phyloP scores from a whole-genome alignment of 2,329 filamentous ascomycete genomes.

The Ambrosiella beaveri region DNA sequence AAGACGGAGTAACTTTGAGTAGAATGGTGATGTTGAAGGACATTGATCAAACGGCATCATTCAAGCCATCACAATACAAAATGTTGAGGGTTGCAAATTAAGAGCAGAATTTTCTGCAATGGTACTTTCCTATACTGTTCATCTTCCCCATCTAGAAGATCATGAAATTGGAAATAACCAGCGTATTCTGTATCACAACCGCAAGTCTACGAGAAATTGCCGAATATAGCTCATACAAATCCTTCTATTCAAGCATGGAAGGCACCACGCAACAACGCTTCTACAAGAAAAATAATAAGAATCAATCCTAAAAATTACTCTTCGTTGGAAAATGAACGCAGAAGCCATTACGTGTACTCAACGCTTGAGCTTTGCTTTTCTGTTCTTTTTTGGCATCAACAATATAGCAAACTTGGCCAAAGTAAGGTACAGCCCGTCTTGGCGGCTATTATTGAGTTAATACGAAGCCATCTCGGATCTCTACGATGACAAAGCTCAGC shows the following conservation, averaged over 20 bases:
- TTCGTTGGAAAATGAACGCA: not conserved
- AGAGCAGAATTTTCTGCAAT: not conserved
- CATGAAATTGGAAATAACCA: not conserved
- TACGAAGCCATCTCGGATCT: not conserved
- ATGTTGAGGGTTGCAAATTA: not conserved
- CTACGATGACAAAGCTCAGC: not conserved
- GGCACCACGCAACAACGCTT: not conserved
- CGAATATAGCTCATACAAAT: not conserved
- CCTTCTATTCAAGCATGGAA: not conserved
- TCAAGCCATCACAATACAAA: not conserved
- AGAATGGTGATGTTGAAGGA: not conserved
- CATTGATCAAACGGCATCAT: not conserved
- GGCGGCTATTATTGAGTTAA: not conserved
- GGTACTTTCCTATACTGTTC: not conserved
- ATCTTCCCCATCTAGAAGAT: not conserved
- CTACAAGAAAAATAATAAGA: not conserved
- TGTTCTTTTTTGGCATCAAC: too few relatives aligned
- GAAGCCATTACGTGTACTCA: not conserved
- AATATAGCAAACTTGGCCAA: not conserved
- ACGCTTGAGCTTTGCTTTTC: not conserved
- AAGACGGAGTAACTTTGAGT: not conserved
- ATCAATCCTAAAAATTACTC: not conserved
- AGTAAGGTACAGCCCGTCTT: not conserved
- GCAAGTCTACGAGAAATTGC: not conserved
- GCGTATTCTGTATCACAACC: not conserved